Base-by-base conservation (phyloP, 2,329 filamentous ascomycete species). In the Raffaelea ambrosiae region DNA sequence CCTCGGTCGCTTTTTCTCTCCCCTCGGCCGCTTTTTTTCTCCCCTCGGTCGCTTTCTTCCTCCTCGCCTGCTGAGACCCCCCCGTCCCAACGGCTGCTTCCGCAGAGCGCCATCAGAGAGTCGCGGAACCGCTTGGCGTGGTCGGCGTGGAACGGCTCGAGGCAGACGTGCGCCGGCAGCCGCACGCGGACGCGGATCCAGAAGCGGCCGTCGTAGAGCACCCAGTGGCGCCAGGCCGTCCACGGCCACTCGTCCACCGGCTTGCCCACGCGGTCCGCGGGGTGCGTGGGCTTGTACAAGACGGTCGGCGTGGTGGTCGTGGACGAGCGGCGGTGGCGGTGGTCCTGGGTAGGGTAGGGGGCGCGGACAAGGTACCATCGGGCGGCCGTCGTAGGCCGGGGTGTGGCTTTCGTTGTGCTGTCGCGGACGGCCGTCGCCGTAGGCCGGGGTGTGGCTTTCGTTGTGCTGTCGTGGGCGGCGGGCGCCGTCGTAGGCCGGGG, bases 201-300 rank as follows among this genome's bases (percentile, higher is more conserved):
- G 61, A 73, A 84, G 2, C 81, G 75, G 0, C 77, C 75, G 59
- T 84, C 81, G 65, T 72, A 84, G 47, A 74, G 59, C 42, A 55
- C 50, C 63, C 68, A 69, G 1, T 45, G 51, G 33, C 48, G 50
- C 64, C 63, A 66, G 3, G n/a, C 4, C 2, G 55, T 49, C 59
- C 61, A 61, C 8, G 51, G 50, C 59, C 59, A 62, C 2, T 44
- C 31, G 11, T 36, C 40, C 5, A 47, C 48, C 18, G 43, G 20
- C 16, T 41, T 42, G 20, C 33, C 36, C 38, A 50, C 50, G 18
- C 53, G 51, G 48, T 46, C 36, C 11, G 45, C 26, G 14, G 55
- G 47, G 13, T 43, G 13, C 14, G 31, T 33, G 31, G 9, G 9
- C 9, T 33, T 9, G 31, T 33, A 33, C 9, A 33, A 61, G 55